Conservation (phyloP, 192 early-diverging fungal species). For the Coemansia sp. region DNA sequence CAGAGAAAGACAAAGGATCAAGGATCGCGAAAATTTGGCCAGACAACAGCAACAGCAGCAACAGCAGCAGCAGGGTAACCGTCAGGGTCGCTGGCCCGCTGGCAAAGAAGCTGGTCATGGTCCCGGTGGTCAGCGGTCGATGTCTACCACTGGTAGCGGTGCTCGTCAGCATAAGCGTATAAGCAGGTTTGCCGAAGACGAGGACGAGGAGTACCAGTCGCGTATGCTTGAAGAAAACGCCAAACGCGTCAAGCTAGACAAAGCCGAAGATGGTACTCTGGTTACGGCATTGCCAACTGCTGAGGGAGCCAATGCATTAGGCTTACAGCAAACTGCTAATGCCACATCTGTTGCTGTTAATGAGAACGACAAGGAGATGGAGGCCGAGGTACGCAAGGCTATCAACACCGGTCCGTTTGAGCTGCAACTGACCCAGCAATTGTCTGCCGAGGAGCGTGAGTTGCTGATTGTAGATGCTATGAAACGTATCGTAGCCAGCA, state of each 20-base stretch:
- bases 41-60: constrained; percentile 12
- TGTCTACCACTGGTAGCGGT: neutral
- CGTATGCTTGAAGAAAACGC: constrained; percentile 48
- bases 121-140: neutral
- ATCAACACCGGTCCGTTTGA: constrained; percentile 17
- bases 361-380: constrained; percentile 26
- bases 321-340: constrained; percentile 1
- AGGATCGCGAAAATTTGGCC: constrained; percentile 16
- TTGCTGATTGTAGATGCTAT: constrained; percentile 22
- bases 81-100: neutral
- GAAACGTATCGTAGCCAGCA: constrained; percentile 19
- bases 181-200: constrained; percentile 22
- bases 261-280: constrained; percentile 6
- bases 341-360: neutral
- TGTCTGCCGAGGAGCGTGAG: constrained; percentile 18
- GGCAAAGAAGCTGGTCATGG: neutral
- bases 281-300: neutral
- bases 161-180: constrained; percentile 12
- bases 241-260: constrained; percentile 48
- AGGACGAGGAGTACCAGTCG: constrained; percentile 47
- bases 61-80: neutral
- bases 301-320: neutral
- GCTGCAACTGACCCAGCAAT: constrained; percentile 10
- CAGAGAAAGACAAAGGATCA: constrained; percentile 16
- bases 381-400: constrained; percentile 16